phyloP scores from a whole-genome alignment of 2,329 filamentous ascomycete species.

The Aureobasidium sp. region DNA sequence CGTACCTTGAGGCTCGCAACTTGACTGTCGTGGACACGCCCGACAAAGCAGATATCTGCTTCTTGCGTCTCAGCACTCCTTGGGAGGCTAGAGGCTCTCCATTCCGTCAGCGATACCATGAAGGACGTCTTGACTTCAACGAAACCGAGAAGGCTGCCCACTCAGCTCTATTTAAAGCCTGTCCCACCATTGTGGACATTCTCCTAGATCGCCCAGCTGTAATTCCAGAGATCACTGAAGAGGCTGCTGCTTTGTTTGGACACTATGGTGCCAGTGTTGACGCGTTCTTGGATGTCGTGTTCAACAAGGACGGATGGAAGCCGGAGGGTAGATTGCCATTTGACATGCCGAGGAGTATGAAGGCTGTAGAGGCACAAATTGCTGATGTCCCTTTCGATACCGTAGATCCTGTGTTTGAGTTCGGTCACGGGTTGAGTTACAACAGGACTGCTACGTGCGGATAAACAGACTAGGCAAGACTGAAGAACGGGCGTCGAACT shows the following conservation, averaged over 20 bases:
- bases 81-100: background rate
- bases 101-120: constrained; percentile 7
- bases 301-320: constrained; percentile 1
- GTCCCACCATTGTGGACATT: background rate
- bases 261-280: constrained; percentile 6
- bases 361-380: background rate
- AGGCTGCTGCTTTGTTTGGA: background rate
- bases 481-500: too few relatives aligned
- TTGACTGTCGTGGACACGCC: background rate
- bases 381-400: constrained; percentile 9
- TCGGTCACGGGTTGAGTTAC: background rate
- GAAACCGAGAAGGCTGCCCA: background rate
- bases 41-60: background rate
- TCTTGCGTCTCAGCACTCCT: background rate
- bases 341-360: constrained; percentile 3
- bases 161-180: background rate
- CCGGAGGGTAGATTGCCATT: constrained; percentile 1
- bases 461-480: background rate
- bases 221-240: background rate
- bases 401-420: constrained; percentile 1
- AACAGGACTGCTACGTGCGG: background rate
- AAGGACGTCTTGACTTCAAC: constrained; percentile 9
- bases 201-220: background rate
- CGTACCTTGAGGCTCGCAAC: background rate
- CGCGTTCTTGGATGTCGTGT: constrained; percentile 11